These are phyloP conservation scores for Globisporangium parvum DNA, from an alignment of 352 stramenopile genomes.

Conservation along the genomic window DNA sequence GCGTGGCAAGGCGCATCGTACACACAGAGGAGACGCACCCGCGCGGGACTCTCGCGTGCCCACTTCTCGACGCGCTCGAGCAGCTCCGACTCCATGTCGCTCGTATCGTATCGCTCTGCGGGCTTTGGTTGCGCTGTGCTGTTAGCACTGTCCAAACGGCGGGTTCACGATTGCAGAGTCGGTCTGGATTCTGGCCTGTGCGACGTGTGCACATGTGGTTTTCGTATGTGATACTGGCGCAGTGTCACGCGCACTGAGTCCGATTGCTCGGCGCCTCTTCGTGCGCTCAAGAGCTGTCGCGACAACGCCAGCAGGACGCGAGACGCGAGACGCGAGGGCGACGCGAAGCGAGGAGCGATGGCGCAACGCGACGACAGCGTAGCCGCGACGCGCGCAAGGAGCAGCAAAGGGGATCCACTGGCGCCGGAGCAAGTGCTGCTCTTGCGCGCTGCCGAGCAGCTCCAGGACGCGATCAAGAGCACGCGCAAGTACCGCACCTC, in stretches of 20 bases:
- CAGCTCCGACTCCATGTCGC: constrained; percentile 59
- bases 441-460: constrained; percentile 42
- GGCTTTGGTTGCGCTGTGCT: background rate
- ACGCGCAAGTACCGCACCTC: constrained; percentile 19
- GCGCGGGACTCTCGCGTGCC: constrained; percentile 59
- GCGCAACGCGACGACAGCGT: background rate
- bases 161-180: background rate
- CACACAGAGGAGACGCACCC: constrained; percentile 20
- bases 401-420: constrained; percentile 9
- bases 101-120: too few species aligned
- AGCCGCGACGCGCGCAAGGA: too few species aligned
- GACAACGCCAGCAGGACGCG: too few species aligned
- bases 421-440: constrained; percentile 24
- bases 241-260: too few species aligned
- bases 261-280: too few species aligned
- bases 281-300: too few species aligned
- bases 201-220: background rate
- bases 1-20: background rate
- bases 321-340: too few species aligned
- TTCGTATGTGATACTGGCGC: too few species aligned
- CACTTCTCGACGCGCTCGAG: constrained; percentile 71
- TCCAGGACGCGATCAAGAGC: constrained; percentile 45
- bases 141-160: background rate
- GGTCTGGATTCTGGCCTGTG: background rate
- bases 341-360: too few species aligned